Percentiles rank a stretch among this genome's conserved stretches.
phyloP scores from a whole-genome alignment of 345 rosid species.

The Angophora floribunda region DNA sequence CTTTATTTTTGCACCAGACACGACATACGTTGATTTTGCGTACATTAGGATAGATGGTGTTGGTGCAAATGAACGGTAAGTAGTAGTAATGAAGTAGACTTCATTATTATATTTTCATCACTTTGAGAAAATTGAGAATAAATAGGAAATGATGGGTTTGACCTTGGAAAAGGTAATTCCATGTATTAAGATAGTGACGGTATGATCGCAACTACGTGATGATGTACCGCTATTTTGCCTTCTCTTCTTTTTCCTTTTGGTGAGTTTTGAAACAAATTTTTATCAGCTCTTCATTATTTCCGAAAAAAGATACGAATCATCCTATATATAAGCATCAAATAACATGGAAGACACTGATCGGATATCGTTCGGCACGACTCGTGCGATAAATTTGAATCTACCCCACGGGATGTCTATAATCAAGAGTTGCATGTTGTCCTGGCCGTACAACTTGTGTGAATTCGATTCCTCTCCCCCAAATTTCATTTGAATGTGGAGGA shows the following conservation, averaged over 20 bases:
- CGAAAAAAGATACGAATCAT: not conserved
- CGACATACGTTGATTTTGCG: not conserved
- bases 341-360: accelerated
- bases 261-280: not conserved
- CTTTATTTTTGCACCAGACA: not conserved
- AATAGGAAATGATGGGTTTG: not conserved
- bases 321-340: not conserved
- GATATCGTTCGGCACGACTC: not conserved
- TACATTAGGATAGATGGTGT: not conserved
- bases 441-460: too few relatives aligned
- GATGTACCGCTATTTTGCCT: not conserved
- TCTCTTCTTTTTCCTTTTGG: not conserved
- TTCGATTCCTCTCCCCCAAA: too few relatives aligned
- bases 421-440: not conserved
- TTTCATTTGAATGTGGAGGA: too few relatives aligned
- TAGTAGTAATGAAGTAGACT: not conserved
- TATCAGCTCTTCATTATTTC: not conserved
- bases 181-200: not conserved
- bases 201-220: not conserved
- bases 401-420: not conserved
- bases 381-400: not conserved
- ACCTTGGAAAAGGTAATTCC: not conserved
- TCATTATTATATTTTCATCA: not conserved
- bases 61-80: not conserved
- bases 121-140: not conserved